These are phyloP conservation scores for Phytophthora melonis DNA, from an alignment of 352 stramenopile species.

Conservation along the genomic window DNA sequence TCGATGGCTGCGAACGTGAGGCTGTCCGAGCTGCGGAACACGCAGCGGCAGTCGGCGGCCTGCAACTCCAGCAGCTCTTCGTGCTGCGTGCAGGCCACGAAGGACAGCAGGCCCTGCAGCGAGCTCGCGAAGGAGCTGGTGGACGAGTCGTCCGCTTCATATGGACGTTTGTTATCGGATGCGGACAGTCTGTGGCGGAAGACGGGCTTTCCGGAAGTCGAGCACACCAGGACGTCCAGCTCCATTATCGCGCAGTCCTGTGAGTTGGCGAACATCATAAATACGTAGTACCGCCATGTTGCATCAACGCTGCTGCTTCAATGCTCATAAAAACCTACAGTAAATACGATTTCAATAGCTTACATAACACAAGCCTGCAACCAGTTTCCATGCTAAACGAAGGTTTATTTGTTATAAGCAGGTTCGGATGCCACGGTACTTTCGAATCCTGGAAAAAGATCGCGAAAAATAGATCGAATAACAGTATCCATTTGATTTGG, in stretches of 20 bases:
- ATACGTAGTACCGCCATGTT: too few relatives aligned
- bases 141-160: conserved; percentile 29
- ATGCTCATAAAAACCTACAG: too few relatives aligned
- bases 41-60: conserved; percentile 42
- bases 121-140: conserved; percentile 69
- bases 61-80: conserved; percentile 67
- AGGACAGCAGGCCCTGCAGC: conserved; percentile 71
- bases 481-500: not conserved
- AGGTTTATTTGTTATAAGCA: too few relatives aligned
- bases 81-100: conserved; percentile 63
- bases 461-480: too few relatives aligned
- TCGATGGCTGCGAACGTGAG: conserved; percentile 70
- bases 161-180: not conserved
- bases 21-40: conserved; percentile 60
- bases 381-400: too few relatives aligned
- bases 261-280: not conserved
- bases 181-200: conserved; percentile 50
- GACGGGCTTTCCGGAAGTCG: conserved; percentile 69
- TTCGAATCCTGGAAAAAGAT: too few relatives aligned
- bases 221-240: conserved; percentile 67
- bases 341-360: too few relatives aligned
- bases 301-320: too few relatives aligned
- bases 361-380: too few relatives aligned
- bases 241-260: conserved; percentile 26
- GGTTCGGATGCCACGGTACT: too few relatives aligned